phyloP scores from a whole-genome alignment of 768 basidiomycete species.

The Suillus plorans region DNA sequence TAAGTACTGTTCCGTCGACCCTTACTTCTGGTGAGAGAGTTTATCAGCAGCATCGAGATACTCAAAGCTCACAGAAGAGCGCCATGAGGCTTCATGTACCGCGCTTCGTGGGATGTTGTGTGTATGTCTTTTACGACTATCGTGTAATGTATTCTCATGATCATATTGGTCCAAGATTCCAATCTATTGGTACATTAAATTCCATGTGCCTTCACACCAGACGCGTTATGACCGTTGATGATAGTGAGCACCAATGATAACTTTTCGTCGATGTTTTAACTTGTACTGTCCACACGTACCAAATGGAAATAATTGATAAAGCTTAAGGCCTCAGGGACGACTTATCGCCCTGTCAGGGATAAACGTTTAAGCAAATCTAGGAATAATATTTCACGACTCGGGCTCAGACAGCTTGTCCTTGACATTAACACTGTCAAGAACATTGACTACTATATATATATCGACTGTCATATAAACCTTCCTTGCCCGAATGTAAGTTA shows the following conservation, averaged over 20 bases:
- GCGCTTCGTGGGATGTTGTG: background rate
- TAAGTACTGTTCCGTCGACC: background rate
- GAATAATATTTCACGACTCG: background rate
- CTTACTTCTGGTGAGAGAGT: background rate
- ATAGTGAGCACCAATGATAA: background rate
- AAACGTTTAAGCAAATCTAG: background rate
- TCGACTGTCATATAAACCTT: background rate
- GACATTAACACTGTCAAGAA: background rate
- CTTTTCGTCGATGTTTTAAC: background rate
- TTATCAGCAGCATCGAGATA: background rate
- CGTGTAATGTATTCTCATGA: conserved; percentile 1
- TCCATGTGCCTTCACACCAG: background rate
- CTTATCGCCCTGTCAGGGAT: background rate
- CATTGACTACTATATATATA: background rate
- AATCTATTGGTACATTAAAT: background rate
- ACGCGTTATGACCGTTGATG: background rate
- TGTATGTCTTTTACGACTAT: background rate
- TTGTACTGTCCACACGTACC: background rate
- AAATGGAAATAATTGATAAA: background rate
- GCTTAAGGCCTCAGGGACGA: background rate
- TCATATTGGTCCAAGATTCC: too few relatives aligned
- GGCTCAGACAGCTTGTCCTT: background rate
- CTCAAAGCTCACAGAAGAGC: background rate
- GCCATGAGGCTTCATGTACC: background rate
- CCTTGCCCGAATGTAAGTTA: background rate